Conservation (phyloP, 495 filamentous ascomycete species). For the Talaromyces adpressus region DNA sequence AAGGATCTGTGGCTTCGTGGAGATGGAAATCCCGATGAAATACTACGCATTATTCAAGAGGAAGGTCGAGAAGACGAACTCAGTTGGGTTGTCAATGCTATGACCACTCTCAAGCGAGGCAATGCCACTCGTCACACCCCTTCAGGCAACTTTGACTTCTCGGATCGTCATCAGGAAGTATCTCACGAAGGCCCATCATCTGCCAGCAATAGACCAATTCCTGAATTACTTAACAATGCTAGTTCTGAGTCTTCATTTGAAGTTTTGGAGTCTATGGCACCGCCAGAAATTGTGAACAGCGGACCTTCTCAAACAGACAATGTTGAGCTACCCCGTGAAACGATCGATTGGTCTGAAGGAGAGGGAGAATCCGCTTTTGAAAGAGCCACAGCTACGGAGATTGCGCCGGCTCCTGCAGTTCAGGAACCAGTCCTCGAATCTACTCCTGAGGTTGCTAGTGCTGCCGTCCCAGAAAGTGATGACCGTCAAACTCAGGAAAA, state of each 20-base stretch:
- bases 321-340: not conserved
- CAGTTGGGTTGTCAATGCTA: constrained; percentile 36
- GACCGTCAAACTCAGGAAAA: not conserved
- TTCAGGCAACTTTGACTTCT: not conserved
- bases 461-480: not conserved
- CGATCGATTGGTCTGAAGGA: not conserved
- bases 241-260: not conserved
- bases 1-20: constrained; percentile 44
- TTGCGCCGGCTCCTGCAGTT: not conserved
- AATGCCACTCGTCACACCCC: not conserved
- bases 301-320: not conserved
- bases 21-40: constrained; percentile 50
- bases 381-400: not conserved
- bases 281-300: not conserved
- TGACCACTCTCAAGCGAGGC: constrained; percentile 19
- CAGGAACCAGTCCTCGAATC: not conserved
- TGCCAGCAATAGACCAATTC: not conserved
- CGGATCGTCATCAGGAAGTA: not conserved
- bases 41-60: constrained; percentile 54
- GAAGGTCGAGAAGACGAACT: constrained; percentile 52
- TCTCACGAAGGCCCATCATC: not conserved
- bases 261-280: not conserved
- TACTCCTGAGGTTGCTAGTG: not conserved
- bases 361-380: not conserved
- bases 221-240: not conserved